Base-by-base conservation (phyloP, 2,329 filamentous ascomycete species). In the Xylaria sp. region DNA sequence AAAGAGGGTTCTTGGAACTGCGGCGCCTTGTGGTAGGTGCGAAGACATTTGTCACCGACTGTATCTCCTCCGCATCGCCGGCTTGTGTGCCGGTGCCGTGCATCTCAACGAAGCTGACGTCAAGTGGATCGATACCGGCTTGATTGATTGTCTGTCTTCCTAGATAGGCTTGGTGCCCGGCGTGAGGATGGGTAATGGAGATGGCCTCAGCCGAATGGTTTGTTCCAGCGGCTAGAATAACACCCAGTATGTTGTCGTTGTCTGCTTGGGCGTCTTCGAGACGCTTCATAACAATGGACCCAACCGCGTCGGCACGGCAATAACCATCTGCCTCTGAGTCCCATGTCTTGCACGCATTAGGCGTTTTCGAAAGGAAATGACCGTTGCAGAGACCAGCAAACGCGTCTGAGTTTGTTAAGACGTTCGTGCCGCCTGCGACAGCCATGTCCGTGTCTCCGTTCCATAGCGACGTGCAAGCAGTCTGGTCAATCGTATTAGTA, bases 141-240 rank as follows among this genome's bases (percentile, higher is more conserved):
- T 88, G 83, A 51, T 85, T 85, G 37, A 88, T 82, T 42, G 90
- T 84, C 60, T 83, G 85, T 71, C 84, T 85, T 77, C 86, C 91
- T 2, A 92, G 80, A 67, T 83, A 83, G 42, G 87, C 83, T 73
- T 93, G 92, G 0, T 87, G 85, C 32, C 84, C 87, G 3, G 84
- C 87, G 70, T 92, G 89, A 0, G 92, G 92, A 37, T 89, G 88
- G 0, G 92, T 94, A 68, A 94, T 93, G 0, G 90, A 92, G 1
- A 88, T 84, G 8, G 91, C 85, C 71, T 92, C 87, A 0, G 89
- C 89, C 0, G 89, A 93, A 75, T 94, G 91, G 76, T 93, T 93
- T 50, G 91, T 93, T 0, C 84, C 85, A 0, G 88, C 86, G 1
- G 84, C 87, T 0, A 88, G 80, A 23, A 77, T 72, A 4, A 73